Evolutionary conservation across 106 monocot species (phyloP).

Genomic region (Hemerocallis citrina): DNA sequence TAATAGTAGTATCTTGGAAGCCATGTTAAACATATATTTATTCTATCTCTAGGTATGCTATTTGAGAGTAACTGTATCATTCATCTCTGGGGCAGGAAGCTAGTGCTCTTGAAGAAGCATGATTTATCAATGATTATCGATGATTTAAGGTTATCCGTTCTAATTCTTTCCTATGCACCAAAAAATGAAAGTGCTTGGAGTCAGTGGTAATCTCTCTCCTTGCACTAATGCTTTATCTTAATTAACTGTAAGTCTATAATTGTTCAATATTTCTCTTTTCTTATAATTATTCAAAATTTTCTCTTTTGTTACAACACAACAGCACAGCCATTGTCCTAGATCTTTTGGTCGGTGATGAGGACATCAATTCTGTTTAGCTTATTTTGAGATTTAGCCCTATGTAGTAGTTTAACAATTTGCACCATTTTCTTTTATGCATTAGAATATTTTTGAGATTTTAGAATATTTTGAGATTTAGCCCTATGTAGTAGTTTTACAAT

Average conservation of each 20-base stretch:
- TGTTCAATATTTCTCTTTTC: not conserved
- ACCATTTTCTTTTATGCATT: too few relatives aligned
- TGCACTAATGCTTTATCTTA: not conserved
- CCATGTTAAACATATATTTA: not conserved
- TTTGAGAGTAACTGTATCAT: not conserved
- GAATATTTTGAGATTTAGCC: too few relatives aligned
- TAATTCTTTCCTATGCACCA: conserved; percentile 75
- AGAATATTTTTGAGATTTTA: too few relatives aligned
- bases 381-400: too few relatives aligned
- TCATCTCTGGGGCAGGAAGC: conserved; percentile 45
- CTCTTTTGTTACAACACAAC: too few relatives aligned
- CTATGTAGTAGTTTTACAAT: too few relatives aligned
- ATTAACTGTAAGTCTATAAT: not conserved
- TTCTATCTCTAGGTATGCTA: conserved; percentile 1
- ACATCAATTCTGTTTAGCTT: too few relatives aligned
- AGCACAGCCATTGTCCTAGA: too few relatives aligned
- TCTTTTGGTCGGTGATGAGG: too few relatives aligned
- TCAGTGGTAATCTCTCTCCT: conserved; percentile 40
- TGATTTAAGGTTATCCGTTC: conserved; percentile 45
- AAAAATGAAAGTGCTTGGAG: conserved; percentile 76
- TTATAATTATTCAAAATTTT: not conserved
- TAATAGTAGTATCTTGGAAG: not conserved
- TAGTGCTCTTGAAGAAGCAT: conserved; percentile 38
- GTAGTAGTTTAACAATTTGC: too few relatives aligned
- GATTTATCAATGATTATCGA: conserved; percentile 29